phyloP scores from a whole-genome alignment of 1,139 yeast species.

The Kodamaea sp. region DNA sequence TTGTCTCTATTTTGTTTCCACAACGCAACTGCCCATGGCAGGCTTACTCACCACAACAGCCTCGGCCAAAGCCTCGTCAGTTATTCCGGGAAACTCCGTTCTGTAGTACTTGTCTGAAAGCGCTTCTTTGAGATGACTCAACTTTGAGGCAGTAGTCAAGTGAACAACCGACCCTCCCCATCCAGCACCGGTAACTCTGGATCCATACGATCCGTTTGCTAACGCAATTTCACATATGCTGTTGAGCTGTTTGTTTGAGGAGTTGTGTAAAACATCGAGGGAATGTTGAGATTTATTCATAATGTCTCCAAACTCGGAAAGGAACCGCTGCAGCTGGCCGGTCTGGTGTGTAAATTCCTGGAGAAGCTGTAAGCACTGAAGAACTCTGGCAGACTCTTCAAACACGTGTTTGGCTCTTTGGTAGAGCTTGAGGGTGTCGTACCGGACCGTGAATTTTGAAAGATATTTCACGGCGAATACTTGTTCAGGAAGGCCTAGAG shows the following conservation, averaged over 20 bases:
- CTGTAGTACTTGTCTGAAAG: conserved; percentile 52
- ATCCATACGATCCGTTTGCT: conserved; percentile 60
- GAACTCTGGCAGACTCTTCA: conserved; percentile 62
- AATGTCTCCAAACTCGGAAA: conserved; percentile 48
- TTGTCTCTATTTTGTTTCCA: too few relatives aligned
- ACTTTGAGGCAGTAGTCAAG: conserved; percentile 51
- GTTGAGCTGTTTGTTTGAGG: conserved; percentile 58
- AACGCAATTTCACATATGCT: conserved; percentile 55
- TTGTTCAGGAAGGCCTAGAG: conserved; percentile 43
- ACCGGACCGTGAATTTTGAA: conserved; percentile 57
- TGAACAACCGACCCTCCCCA: conserved; percentile 79
- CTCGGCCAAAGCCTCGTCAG: conserved; percentile 44
- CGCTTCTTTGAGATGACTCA: conserved; percentile 46
- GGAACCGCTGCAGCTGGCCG: conserved; percentile 25
- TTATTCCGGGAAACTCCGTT: conserved; percentile 48
- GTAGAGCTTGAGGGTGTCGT: conserved; percentile 54
- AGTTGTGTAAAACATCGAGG: conserved; percentile 48
- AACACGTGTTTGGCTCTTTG: conserved; percentile 65
- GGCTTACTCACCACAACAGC: conserved; percentile 63
- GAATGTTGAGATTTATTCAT: conserved; percentile 65
- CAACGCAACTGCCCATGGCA: conserved; percentile 57
- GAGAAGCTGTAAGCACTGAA: conserved; percentile 49
- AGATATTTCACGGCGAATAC: conserved; percentile 49
- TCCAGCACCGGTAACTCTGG: conserved; percentile 80
- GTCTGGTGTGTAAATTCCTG: conserved; percentile 3